phyloP scores from a whole-genome alignment of 805 yeast species.

The Sugiyamaella lignohabitans region DNA sequence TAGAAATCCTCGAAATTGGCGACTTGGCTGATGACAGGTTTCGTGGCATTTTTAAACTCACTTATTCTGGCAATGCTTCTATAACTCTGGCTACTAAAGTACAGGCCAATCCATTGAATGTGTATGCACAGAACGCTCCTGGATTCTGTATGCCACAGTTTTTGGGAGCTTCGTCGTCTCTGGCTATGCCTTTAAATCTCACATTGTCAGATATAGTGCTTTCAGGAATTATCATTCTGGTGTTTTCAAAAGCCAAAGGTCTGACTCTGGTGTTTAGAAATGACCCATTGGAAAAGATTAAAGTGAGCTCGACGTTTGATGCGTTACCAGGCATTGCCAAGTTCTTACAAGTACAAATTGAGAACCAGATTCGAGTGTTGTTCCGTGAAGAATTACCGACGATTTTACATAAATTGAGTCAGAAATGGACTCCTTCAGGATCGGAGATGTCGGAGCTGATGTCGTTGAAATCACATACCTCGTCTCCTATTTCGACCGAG shows the following conservation, averaged over 20 bases:
- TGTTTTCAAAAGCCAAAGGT: slow-evolving; percentile 74
- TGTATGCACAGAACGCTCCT: slow-evolving; percentile 41
- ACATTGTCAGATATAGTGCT: slow-evolving; percentile 64
- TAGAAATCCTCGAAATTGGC: slow-evolving; percentile 71
- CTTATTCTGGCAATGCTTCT: slow-evolving; percentile 66
- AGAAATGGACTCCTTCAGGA: slow-evolving; percentile 49
- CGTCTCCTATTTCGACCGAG: slow-evolving; percentile 10
- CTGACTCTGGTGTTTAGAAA: slow-evolving; percentile 80
- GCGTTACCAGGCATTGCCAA: slow-evolving; percentile 76
- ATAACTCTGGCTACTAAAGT: slow-evolving; percentile 67
- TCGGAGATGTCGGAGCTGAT: too few relatives aligned
- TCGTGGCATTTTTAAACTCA: slow-evolving; percentile 54
- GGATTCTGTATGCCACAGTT: slow-evolving; percentile 63
- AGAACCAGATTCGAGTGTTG: slow-evolving; percentile 67
- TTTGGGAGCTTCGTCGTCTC: slow-evolving; percentile 55
- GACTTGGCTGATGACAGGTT: slow-evolving; percentile 58
- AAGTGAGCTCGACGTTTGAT: slow-evolving; percentile 82
- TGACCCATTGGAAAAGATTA: slow-evolving; percentile 79
- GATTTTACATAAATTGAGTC: slow-evolving; percentile 66
- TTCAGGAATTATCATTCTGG: slow-evolving; percentile 78
- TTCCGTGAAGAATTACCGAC: slow-evolving; percentile 82
- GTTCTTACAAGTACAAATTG: slow-evolving; percentile 76
- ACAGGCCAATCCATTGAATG: slow-evolving; percentile 76
- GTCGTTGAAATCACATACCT: slow-evolving; percentile 13
- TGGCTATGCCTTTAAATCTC: slow-evolving; percentile 73